A percentile compares a stretch with the other conserved stretches of the same genome.
These are phyloP conservation scores for Themeda triandra DNA, from an alignment of 176 grass and related monocot species.

Conservation along the genomic window DNA sequence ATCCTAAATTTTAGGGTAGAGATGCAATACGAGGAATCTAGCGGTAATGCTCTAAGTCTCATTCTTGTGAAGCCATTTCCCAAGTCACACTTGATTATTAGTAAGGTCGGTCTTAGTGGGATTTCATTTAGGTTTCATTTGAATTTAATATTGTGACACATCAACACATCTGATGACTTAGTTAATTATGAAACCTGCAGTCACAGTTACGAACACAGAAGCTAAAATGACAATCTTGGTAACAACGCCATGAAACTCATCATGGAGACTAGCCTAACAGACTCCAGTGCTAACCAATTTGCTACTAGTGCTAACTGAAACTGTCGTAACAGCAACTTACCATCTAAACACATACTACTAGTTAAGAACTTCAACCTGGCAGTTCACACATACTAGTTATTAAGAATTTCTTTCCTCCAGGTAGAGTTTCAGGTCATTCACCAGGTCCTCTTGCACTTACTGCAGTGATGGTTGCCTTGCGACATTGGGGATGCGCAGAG, in stretches of 20 bases:
- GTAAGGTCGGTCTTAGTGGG: too few species aligned
- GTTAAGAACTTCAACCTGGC: neutral
- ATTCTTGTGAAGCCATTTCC: neutral
- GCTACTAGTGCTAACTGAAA: neutral
- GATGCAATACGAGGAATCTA: too few species aligned
- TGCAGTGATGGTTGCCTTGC: slow-evolving; percentile 43
- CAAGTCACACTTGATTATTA: neutral
- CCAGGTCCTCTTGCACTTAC: slow-evolving; percentile 35
- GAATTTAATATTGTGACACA: too few species aligned
- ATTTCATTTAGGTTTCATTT: too few species aligned
- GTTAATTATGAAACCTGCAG: neutral
- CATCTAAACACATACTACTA: neutral
- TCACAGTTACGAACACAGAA: neutral
- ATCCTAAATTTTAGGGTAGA: too few species aligned
- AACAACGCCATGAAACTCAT: neutral
- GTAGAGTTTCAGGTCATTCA: neutral
- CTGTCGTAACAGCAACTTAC: neutral
- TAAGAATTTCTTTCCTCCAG: neutral
- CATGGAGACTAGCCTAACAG: too few species aligned
- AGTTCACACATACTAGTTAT: neutral
- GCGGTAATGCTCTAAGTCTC: neutral
- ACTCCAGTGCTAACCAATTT: neutral
- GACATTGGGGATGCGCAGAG: slow-evolving; percentile 64
- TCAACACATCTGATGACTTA: neutral
- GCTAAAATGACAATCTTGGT: neutral